Evolutionary conservation across 768 basidiomycete species (phyloP), one percentile per base, ranked within the genome.

Genomic region (Calocybe indica): DNA sequence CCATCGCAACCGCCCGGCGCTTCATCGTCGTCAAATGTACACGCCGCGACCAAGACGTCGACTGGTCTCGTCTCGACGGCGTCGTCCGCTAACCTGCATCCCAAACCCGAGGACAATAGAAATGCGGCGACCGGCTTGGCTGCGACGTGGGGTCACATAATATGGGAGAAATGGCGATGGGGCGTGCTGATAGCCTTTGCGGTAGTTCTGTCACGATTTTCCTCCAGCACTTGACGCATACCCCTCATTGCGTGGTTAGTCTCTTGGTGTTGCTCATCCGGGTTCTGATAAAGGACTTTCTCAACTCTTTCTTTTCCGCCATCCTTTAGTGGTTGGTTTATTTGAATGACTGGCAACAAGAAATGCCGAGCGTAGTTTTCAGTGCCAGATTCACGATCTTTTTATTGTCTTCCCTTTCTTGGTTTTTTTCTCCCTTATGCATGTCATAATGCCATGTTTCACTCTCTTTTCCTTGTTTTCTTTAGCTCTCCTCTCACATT

Each of bases 121-220:
- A 57, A 59, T 40, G 52, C 63, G 32, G 59, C 64, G 7, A 69
- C 67, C 36, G 84, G 78, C 1, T 82, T 81, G 77, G 67, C 75
- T n/a, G 65, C 75, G 3, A 72, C 75, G 2, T 82, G 82, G 79
- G 75, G 83, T 42, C 74, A 79, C 50, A 63, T 89, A 31, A 59
- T 91, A 7, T 86, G 80, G 79, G 86, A 91, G 61, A 89, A 89
- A 59, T 92, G 88, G 88, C 72, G 86, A 51, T 85, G 87, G 79
- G 89, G 88, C 14, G 74, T 85, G 11, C 60, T 92, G 51, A 83
- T 91, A 47, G 85, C 81, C 5, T 63, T 92, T 40, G 88, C 88
- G 0, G 81, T 91, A 14, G 64, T 91, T 43, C 79, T 92, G 8
- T 89, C 88, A 31, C 76, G 85, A 53, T 72, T 91, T 53, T 85